Base-by-base conservation (phyloP, 129 eudicot genomes). In the Daucus carota region DNA sequence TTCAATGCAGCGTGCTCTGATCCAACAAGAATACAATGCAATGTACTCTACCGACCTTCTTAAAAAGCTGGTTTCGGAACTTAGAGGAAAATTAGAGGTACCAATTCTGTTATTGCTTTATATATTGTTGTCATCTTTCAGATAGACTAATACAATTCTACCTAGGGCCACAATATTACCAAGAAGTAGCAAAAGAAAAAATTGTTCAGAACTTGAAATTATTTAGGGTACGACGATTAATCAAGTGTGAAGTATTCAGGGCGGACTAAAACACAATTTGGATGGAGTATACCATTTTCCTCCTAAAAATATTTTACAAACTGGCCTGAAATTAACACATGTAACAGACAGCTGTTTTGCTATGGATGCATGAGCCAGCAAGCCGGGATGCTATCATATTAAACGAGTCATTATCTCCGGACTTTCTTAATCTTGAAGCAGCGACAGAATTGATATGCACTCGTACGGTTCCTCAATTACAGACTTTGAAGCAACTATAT, bases 311-410 rank as follows among this genome's bases (percentile, higher is more conserved):
- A n/a, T n/a, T n/a, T n/a, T n/a, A n/a, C n/a, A n/a, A n/a, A n/a
- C n/a, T 26, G 24, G 26, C 2, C 50, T n/a, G 14, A 36, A 48
- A 28, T 45, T 76, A 3, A 33, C 46, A 77, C 71, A 15, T 77
- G 38, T 29, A 41, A 71, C 81, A 86, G 89, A 83, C 79, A 70
- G 89, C 92, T 78, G 89, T 87, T 75, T 33, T 87, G 71, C 87
- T 87, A 44, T 87, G 92, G 92, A 87, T 87, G 92, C 91, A 85
- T 77, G 89, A 87, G 81, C 92, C 92, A 80, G 89, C 92, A 54
- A 76, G 80, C 70, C 78, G 89, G 69, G 92, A 87, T 80, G 89
- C 92, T 0, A 20, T 85, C 52, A 72, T 87, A 67, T 74, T 87
- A 73, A 80, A 62, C 45, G 79, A 85, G 75, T 78, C 82, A 16